phyloP scores from a whole-genome alignment of 805 yeast species.

The Nakazawaea holstii region DNA sequence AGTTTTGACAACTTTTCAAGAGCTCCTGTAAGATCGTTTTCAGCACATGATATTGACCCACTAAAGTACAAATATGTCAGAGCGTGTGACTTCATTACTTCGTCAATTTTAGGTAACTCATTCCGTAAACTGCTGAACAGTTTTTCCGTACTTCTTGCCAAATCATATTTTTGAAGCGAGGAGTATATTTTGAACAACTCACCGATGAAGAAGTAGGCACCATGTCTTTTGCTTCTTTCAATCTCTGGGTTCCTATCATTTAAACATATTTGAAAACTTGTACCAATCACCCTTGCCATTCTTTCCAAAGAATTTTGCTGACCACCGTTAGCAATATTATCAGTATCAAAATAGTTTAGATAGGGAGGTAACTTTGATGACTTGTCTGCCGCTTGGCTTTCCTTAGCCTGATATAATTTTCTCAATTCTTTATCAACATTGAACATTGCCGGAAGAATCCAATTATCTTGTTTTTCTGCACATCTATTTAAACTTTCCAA shows the following conservation, averaged over 20 bases:
- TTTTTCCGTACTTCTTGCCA: slow-evolving; percentile 69
- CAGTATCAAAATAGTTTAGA: background rate
- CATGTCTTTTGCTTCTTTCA: slow-evolving; percentile 46
- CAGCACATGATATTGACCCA: slow-evolving; percentile 62
- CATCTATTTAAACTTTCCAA: slow-evolving; percentile 43
- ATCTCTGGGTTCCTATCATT: slow-evolving; percentile 66
- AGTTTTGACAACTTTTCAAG: slow-evolving; percentile 50
- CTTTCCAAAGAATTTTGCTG: slow-evolving; percentile 15
- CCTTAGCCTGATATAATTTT: slow-evolving; percentile 32
- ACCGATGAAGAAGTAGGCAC: slow-evolving; percentile 67
- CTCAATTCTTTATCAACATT: slow-evolving; percentile 34
- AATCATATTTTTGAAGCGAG: slow-evolving; percentile 57
- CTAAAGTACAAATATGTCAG: slow-evolving; percentile 64
- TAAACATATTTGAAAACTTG: slow-evolving; percentile 69
- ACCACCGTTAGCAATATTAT: background rate
- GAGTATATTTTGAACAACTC: slow-evolving; percentile 67
- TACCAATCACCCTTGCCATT: slow-evolving; percentile 42
- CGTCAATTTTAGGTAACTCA: slow-evolving; percentile 45
- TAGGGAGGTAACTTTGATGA: background rate
- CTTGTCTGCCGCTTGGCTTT: slow-evolving; percentile 13
- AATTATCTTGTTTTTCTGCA: slow-evolving; percentile 46
- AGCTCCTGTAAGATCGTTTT: slow-evolving; percentile 50
- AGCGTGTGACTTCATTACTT: slow-evolving; percentile 44
- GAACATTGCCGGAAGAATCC: slow-evolving; percentile 44
- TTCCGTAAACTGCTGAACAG: slow-evolving; percentile 18